Percentiles rank a stretch among this genome's conserved stretches.
Conservation (phyloP, 352 stramenopile species). For the Phytophthora niederhauseri region DNA sequence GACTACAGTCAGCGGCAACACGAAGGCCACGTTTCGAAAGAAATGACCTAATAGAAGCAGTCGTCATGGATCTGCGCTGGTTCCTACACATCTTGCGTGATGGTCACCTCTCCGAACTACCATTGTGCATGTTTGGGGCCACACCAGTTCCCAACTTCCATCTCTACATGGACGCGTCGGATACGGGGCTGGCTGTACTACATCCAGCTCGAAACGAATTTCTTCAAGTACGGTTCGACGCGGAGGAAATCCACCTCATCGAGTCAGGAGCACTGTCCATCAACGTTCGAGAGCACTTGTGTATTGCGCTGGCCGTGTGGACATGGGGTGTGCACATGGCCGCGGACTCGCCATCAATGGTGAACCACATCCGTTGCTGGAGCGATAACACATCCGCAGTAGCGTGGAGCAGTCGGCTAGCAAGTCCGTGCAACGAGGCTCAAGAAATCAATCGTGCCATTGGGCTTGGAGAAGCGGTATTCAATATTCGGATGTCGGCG, state of each 20-base stretch:
- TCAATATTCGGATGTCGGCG: constrained; percentile 1
- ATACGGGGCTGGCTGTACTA: constrained; percentile 7
- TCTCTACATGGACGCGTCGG: constrained; percentile 20
- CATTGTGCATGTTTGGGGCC: too few relatives aligned
- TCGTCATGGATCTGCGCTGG: too few relatives aligned
- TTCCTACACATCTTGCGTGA: too few relatives aligned
- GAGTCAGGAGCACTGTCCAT: background rate
- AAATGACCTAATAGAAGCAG: too few relatives aligned
- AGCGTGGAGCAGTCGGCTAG: background rate
- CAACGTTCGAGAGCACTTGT: constrained; percentile 24
- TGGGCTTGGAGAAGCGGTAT: constrained; percentile 4
- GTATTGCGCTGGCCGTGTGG: constrained; percentile 8
- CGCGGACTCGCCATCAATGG: too few relatives aligned
- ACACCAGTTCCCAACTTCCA: background rate
- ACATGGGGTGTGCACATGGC: too few relatives aligned
- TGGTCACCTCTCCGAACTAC: too few relatives aligned
- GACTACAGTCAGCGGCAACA: too few relatives aligned
- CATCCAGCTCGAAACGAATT: constrained; percentile 12
- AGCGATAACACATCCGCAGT: constrained; percentile 10
- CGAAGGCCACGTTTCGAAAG: too few relatives aligned
- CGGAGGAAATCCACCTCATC: background rate
- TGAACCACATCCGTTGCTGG: background rate
- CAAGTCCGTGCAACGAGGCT: background rate
- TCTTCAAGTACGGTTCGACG: constrained; percentile 15
- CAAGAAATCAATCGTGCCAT: constrained; percentile 3